Base-by-base conservation (phyloP, 345 rosid species). In the Bretschneidera sinensis region DNA sequence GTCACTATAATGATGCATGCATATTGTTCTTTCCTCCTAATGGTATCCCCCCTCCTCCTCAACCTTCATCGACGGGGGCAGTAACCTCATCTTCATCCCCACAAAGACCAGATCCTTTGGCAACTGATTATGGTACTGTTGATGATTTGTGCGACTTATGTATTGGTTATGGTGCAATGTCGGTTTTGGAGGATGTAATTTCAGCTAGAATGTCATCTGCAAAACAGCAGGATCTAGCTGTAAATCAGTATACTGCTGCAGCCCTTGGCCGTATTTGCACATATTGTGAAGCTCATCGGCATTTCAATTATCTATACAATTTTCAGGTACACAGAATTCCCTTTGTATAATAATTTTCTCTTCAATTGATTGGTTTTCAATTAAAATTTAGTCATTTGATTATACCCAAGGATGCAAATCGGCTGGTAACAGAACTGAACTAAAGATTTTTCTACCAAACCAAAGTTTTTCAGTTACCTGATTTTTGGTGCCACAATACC, bases 121-220 rank as follows among this genome's bases (percentile, higher is more conserved):
- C 88, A 55, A 87, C 94, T 66, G 98, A 92, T 58, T 87, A 85
- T 79, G 98, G 98, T 54, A 92, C 91, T 60, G 66, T 89, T 69
- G 98, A 92, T 71, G 91, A 75, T 74, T 72, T 92, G 67, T 92
- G 97, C 62, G 96, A 89, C 60, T 67, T 80, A 48, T 85, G 91
- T 66, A 62, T 92, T 21, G 90, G 88, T 62, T 84, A 84, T 78
- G 96, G 89, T 74, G 91, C 96, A 66, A 84, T 85, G 83, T 55
- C 89, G 64, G 70, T 82, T 71, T 84, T 89, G 51, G 96, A 83
- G 79, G 97, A 87, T 76, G 94, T 85, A 57, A 61, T 84, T 61
- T 79, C 87, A n/a, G 68, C 69, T 50, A 87, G 94, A 80, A 77
- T 87, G 64, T 72, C 71, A 69, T 76, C 91, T 66, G 68, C 81